phyloP scores from a whole-genome alignment of 108 stramenopile genomes.

The Schizochytrium sp. region DNA sequence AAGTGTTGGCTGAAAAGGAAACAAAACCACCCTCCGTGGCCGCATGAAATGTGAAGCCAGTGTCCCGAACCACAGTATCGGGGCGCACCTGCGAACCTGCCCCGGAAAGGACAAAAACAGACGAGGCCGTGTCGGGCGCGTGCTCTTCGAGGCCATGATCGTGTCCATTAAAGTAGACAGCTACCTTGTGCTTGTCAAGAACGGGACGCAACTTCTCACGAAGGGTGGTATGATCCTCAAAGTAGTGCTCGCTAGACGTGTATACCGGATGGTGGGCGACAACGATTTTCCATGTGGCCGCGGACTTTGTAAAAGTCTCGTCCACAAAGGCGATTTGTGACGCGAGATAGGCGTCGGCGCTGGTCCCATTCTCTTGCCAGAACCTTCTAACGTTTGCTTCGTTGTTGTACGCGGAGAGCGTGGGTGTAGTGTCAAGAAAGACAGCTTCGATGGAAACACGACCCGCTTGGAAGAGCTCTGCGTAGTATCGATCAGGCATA shows the following conservation, averaged over 20 bases:
- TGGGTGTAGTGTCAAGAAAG: background rate
- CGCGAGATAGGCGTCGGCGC: background rate
- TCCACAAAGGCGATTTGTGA: background rate
- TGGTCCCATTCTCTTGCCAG: background rate
- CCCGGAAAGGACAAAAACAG: background rate
- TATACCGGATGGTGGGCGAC: background rate
- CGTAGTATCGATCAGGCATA: background rate
- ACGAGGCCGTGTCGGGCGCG: background rate
- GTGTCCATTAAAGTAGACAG: background rate
- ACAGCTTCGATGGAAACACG: background rate
- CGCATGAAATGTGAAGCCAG: background rate
- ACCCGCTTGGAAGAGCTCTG: background rate
- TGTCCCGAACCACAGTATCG: background rate
- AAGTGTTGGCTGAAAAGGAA: background rate
- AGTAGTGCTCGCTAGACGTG: background rate
- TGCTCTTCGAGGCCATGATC: constrained; percentile 6
- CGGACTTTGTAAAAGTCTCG: background rate
- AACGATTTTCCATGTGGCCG: background rate
- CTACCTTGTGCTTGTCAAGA: background rate
- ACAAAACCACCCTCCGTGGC: background rate
- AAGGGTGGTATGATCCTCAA: background rate
- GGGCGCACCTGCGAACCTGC: background rate
- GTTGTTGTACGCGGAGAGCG: background rate
- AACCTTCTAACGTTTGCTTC: background rate
- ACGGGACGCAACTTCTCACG: background rate